These are phyloP conservation scores for Sordariomycetes sp. DNA, from an alignment of 2,329 filamentous ascomycete genomes.

Conservation along the genomic window DNA sequence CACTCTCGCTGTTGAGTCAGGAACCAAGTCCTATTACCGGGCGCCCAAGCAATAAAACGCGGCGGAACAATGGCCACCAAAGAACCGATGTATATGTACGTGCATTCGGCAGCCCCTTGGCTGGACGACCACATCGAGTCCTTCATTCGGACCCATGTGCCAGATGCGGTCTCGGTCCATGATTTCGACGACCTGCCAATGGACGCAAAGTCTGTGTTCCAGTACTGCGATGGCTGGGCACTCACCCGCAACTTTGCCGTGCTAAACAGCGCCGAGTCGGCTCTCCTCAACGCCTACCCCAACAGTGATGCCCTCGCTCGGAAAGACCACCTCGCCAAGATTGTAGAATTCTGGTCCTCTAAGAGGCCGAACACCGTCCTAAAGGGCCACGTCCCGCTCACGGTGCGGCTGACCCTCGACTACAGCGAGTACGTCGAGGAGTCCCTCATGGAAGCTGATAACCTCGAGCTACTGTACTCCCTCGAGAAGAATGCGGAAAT, in stretches of 20 bases:
- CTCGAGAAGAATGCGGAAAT: slow-evolving; percentile 21
- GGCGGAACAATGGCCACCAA: slow-evolving; percentile 14
- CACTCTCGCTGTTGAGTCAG: slow-evolving; percentile 3
- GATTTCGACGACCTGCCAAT: slow-evolving; percentile 16
- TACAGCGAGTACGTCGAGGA: slow-evolving; percentile 27
- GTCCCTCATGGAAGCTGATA: slow-evolving; percentile 22
- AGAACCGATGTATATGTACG: slow-evolving; percentile 16
- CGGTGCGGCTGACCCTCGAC: slow-evolving; percentile 22
- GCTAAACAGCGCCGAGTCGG: slow-evolving; percentile 16
- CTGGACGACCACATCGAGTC: slow-evolving; percentile 18
- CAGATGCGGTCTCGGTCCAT: slow-evolving; percentile 16
- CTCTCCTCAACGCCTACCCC: slow-evolving; percentile 25
- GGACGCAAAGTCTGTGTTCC: slow-evolving; percentile 13
- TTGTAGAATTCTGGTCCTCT: slow-evolving; percentile 23
- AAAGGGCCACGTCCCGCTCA: slow-evolving; percentile 17
- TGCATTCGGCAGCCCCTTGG: slow-evolving; percentile 16
- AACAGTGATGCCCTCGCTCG: slow-evolving; percentile 25
- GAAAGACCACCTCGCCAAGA: slow-evolving; percentile 22
- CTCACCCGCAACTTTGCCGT: slow-evolving; percentile 21
- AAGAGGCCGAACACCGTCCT: slow-evolving; percentile 22
- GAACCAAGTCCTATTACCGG: not conserved
- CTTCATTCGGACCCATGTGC: slow-evolving; percentile 17
- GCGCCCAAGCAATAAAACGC: not conserved
- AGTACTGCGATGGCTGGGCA: slow-evolving; percentile 23
- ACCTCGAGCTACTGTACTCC: slow-evolving; percentile 20